Evolutionary conservation across 2,329 filamentous ascomycete genomes (phyloP).

Genomic region (Lachnellula subtilissima): DNA sequence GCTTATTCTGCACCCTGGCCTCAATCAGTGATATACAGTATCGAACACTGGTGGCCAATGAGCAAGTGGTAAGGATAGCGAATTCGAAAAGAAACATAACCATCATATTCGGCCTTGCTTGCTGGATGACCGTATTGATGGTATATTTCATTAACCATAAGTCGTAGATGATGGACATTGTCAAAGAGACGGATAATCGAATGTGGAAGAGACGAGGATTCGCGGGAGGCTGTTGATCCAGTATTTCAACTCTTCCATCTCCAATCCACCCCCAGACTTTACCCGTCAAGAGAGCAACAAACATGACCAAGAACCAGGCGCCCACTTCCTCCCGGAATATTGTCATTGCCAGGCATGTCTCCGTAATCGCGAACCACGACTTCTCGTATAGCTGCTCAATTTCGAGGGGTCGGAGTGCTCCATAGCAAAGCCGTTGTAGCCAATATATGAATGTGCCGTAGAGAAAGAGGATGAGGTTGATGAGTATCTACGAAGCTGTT

Average conservation of each 20-base stretch:
- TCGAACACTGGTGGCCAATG: conserved; percentile 70
- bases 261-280: conserved; percentile 99
- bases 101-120: conserved; percentile 97
- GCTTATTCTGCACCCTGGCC: conserved; percentile 66
- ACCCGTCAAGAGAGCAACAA: conserved; percentile 82
- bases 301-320: conserved; percentile 94
- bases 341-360: conserved; percentile 96
- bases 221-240: conserved; percentile 90
- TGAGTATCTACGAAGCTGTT: conserved; percentile 62
- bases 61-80: conserved; percentile 76
- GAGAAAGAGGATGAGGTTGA: conserved; percentile 81
- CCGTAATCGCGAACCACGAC: conserved; percentile 95
- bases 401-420: conserved; percentile 84
- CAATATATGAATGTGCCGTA: conserved; percentile 79
- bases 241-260: conserved; percentile 85
- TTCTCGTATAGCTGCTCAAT: conserved; percentile 96
- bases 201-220: conserved; percentile 86
- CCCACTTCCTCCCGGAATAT: conserved; percentile 95
- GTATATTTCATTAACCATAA: conserved; percentile 75
- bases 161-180: conserved; percentile 76
- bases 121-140: conserved; percentile 74
- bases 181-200: conserved; percentile 71
- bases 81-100: conserved; percentile 99
- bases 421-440: conserved; percentile 86
- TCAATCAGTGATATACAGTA: conserved; percentile 79